Evolutionary conservation across 805 yeast genomes (phyloP).

Genomic region (Candida suzukii): DNA sequence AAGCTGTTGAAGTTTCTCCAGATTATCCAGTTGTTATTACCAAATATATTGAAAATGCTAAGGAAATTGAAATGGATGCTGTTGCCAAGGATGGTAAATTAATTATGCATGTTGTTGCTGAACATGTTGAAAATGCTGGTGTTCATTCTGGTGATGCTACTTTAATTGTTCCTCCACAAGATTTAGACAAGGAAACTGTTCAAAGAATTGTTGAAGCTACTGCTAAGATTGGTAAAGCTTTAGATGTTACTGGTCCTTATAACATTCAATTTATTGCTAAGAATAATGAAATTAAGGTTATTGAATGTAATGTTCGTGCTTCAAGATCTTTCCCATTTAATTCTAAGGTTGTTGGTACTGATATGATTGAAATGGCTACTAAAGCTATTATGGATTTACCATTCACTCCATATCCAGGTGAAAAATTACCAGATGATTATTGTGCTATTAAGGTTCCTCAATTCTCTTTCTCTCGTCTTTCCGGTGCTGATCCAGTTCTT

Average conservation of each 20-base stretch:
- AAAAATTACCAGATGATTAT: conserved; percentile 84
- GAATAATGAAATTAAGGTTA: conserved; percentile 92
- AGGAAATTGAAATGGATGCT: conserved; percentile 98
- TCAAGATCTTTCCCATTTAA: conserved; percentile 99
- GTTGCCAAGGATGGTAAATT: conserved; percentile 93
- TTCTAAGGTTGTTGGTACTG: conserved; percentile 94
- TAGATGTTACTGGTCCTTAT: conserved; percentile 95
- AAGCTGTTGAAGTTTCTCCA: conserved; percentile 96
- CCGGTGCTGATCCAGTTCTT: conserved; percentile 96
- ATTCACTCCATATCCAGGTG: conserved; percentile 83
- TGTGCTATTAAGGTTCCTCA: conserved; percentile 97
- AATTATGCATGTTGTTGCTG: conserved; percentile 95
- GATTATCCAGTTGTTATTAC: conserved; percentile 98
- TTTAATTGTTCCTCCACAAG: conserved; percentile 94
- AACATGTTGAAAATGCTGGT: conserved; percentile 99
- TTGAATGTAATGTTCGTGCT: conserved; percentile 98
- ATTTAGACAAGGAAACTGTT: conserved; percentile 86
- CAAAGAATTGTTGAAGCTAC: conserved; percentile 89
- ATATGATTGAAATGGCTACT: conserved; percentile 95
- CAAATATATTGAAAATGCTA: conserved; percentile 92
- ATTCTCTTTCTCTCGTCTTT: conserved; percentile 91
- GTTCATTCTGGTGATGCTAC: conserved; percentile 99
- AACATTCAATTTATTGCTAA: conserved; percentile 96
- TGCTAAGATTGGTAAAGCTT: conserved; percentile 90
- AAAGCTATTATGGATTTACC: conserved; percentile 90